Evolutionary conservation across 371 early-diverging fungal genomes (phyloP).

Genomic region (Mortierella sp.): DNA sequence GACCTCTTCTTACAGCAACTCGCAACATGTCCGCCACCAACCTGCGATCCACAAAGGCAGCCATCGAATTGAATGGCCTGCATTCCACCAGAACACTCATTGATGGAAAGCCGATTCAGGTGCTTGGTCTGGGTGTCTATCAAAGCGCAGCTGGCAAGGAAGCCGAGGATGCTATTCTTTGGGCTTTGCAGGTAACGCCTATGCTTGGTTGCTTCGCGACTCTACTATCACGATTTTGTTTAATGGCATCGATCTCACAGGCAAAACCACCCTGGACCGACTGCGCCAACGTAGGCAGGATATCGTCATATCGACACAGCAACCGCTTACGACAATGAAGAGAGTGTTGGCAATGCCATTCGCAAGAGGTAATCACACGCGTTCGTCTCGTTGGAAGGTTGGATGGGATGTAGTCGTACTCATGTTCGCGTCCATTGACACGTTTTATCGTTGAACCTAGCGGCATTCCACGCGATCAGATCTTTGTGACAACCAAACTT

Average conservation of each 20-base stretch:
- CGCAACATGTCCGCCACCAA: too few species aligned
- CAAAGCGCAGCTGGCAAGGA: constrained; percentile 46
- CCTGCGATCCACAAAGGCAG: too few species aligned
- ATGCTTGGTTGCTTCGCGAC: too few species aligned
- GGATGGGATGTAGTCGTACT: too few species aligned
- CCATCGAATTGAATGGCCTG: constrained; percentile 29
- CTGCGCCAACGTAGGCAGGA: constrained; percentile 52
- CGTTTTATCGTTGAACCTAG: constrained; percentile 12
- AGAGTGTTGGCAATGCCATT: constrained; percentile 60
- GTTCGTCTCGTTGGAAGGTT: too few species aligned
- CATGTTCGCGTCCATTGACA: not conserved
- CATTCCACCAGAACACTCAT: constrained; percentile 25
- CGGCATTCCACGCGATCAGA: constrained; percentile 67
- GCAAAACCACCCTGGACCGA: too few species aligned
- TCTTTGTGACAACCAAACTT: constrained; percentile 84
- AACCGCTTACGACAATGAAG: constrained; percentile 58
- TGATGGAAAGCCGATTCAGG: constrained; percentile 36
- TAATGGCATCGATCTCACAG: too few species aligned
- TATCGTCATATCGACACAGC: constrained; percentile 68
- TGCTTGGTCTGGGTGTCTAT: constrained; percentile 60
- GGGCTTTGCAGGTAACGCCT: constrained; percentile 57
- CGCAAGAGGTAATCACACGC: constrained; percentile 56
- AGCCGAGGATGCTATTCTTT: constrained; percentile 59
- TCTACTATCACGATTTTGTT: too few species aligned
- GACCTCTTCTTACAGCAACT: too few species aligned